Base-by-base conservation (phyloP, 805 yeast genomes). In the Grigorovia jiainica region DNA sequence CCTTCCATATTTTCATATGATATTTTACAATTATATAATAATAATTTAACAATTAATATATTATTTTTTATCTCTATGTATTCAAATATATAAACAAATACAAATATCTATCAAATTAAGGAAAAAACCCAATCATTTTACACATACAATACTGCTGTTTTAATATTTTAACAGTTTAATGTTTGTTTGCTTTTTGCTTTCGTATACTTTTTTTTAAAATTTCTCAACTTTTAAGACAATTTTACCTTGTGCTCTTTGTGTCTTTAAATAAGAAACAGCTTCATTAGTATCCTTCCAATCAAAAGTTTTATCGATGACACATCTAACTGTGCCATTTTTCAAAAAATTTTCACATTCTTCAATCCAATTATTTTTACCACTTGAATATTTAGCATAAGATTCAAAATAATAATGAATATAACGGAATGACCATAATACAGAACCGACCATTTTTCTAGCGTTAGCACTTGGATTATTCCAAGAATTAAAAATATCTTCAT, bases 221-320 rank as follows among this genome's bases (percentile, higher is more conserved):
- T 56, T 55, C 43, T 69, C 73, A 15, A 65, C 65, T 34, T 68
- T 56, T 34, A 70, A 43, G 15, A 86, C 72, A 38, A 86, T 65
- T 58, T 85, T 86, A 30, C 95, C 95, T 43, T 70, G 73, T 5
- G 79, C 76, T 44, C 67, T 70, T 40, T 78, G 75, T 8, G 67
- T 55, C 16, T 60, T 61, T 43, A 83, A 61, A 50, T 67, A 68
- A 3, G 71, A 71, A 39, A 73, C 61, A 1, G 92, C 95, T 13
- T 68, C 63, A 33, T 66, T 50, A 43, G 65, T 71, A 5, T 80
- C 68, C 15, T 68, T 71, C 70, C 84, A 76, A 20, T 72, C 66
- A 47, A 66, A 74, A 25, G 69, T 70, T 10, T 75, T 65, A 53
- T 83, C 92, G 32, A 86, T 64, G 24, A 69, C 59, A 18, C 75